Conservation (phyloP, 306 rosid species). For the Medicago truncatula region MtrunA17r5.0-ANR NC_053046.1:7738001-7738500, state of each 20-base stretch:
- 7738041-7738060: slow-evolving; percentile 58
- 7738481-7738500: slow-evolving; percentile 47
- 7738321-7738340: neutral
- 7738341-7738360: slow-evolving; percentile 25
- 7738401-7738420: slow-evolving; percentile 15
- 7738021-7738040: slow-evolving; percentile 26
- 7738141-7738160: slow-evolving; percentile 68
- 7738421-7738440: slow-evolving; percentile 22
- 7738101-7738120: slow-evolving; percentile 70
- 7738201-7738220: slow-evolving; percentile 38
- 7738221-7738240: slow-evolving; percentile 32
- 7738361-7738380: slow-evolving; percentile 35
- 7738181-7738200: slow-evolving; percentile 31
- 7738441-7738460: slow-evolving; percentile 41
- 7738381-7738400: slow-evolving; percentile 57
- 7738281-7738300: neutral
- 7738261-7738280: slow-evolving; percentile 15
- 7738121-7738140: slow-evolving; percentile 95
- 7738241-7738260: slow-evolving; percentile 1
- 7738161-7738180: slow-evolving; percentile 53
- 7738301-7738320: neutral
- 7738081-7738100: slow-evolving; percentile 39
- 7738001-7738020: too few relatives aligned
- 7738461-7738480: slow-evolving; percentile 43
- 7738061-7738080: slow-evolving; percentile 43